Evolutionary conservation across 108 stramenopile genomes (phyloP), one percentile per base, ranked within the genome.

Genomic region (Bacterosira constricta): DNA sequence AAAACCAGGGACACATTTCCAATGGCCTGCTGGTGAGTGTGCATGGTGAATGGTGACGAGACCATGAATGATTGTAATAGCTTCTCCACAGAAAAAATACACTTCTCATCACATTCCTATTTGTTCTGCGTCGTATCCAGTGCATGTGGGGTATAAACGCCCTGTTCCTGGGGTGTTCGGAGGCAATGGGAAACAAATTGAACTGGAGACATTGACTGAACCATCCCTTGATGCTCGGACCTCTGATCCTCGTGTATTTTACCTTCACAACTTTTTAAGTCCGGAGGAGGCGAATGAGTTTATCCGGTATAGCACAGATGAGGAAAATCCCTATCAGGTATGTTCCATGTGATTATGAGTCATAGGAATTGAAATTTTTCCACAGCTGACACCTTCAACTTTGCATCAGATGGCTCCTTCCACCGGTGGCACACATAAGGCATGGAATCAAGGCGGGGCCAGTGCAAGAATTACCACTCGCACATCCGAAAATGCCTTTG

Each of bases 401-500:
- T n/a, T n/a, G n/a, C n/a, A n/a, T n/a, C 73, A 78, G 30, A 57
- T 85, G 70, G 76, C 63, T 12, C 83, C 74, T 18, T 76, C 74
- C 1, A 80, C 80, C 15, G 83, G 83, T 9, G 75, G 80, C 9
- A 72, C 70, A 11, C 79, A 80, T 25, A 72, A 80, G 47, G 69
- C 75, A 25, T 79, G 77, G 77, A 67, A 73, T 59, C 71, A 79
- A 47, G 73, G 83, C 1, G 83, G 80, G 25, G 20, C 45, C 0
- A 55, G 34, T 17, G 77, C 77, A 4, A 66, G 56, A 34, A n/a
- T 73, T 21, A 46, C 68, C 34, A 84, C 83, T 6, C 77, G 83
- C 8, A 84, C 80, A 8, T 81, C 79, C 17, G 67, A 56, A 44
- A 84, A 80, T 21, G 80, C 83, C 20, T 84, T 78, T 73, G 83